A percentile compares a stretch with the other conserved stretches of the same genome.
Conservation (phyloP, 148 eudicot species). For the Mesembryanthemum crystallinum region DNA sequence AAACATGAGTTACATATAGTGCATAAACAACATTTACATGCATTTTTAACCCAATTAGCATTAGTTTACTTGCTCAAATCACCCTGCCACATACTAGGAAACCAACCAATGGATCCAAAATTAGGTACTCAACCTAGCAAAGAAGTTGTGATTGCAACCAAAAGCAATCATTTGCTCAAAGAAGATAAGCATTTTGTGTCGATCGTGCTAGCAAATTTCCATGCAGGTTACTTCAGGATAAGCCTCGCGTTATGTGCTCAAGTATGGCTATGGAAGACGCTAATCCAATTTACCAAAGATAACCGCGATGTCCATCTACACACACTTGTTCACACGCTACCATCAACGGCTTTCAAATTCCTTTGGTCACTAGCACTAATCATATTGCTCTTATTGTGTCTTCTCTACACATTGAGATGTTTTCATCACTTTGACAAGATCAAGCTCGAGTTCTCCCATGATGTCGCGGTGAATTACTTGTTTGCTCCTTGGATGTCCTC, state of each 20-base stretch:
- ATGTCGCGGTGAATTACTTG: conserved; percentile 38
- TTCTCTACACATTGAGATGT: conserved; percentile 43
- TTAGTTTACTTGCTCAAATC: no score
- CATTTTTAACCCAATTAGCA: no score
- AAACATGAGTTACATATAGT: no score
- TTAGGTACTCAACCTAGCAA: no score
- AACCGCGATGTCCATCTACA: neutral
- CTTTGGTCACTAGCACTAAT: conserved; percentile 44
- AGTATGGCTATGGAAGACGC: conserved; percentile 46
- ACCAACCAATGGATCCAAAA: no score
- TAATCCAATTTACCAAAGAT: conserved; percentile 27
- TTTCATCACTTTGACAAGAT: conserved; percentile 45
- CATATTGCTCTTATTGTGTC: conserved; percentile 31
- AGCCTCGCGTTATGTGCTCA: conserved; percentile 50
- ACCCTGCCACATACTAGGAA: no score
- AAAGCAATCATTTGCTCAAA: no score
- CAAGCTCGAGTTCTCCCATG: conserved; percentile 45
- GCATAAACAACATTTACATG: no score
- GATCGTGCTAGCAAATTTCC: conserved; percentile 35
- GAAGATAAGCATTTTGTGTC: conserved; percentile 11
- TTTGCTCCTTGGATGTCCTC: conserved; percentile 46
- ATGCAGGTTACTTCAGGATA: conserved; percentile 63
- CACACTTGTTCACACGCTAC: conserved; percentile 22
- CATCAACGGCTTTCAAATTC: conserved; percentile 29
- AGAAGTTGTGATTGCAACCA: no score